A percentile compares a stretch with the other conserved stretches of the same genome.
Conservation (phyloP, 2,329 filamentous ascomycete genomes). For the Fusarium pseudoanthophilum region DNA sequence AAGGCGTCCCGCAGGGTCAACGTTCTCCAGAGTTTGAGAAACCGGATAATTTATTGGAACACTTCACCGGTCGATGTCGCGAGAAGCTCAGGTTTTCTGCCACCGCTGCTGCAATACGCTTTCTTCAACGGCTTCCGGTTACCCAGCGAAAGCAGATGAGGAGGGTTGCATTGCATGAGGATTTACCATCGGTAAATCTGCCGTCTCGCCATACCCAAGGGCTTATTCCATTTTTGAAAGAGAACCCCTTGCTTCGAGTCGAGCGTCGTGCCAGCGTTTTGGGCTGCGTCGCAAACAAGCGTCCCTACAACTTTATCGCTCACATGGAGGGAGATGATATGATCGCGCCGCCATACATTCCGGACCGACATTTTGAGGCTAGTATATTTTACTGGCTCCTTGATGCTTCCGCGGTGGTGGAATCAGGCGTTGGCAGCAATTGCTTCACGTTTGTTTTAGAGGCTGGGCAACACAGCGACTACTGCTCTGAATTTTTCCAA, state of each 20-base stretch:
- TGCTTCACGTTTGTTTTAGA: conserved; percentile 6
- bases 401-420: neutral
- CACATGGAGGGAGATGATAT: neutral
- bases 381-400: neutral
- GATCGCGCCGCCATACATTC: fast-evolving
- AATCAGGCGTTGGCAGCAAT: neutral
- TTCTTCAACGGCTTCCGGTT: neutral
- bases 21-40: neutral
- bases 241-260: conserved; percentile 18
- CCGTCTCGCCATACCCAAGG: neutral
- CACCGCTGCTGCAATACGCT: conserved; percentile 6
- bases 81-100: conserved; percentile 26
- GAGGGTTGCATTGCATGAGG: neutral
- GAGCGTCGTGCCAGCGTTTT: conserved; percentile 15
- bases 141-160: neutral
- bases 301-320: fast-evolving
- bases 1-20: neutral
- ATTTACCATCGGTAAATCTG: neutral
- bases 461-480: neutral
- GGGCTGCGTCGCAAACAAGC: fast-evolving
- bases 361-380: fast-evolving
- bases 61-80: neutral
- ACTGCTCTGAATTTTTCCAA: neutral
- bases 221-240: neutral
- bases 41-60: neutral